Evolutionary conservation across 2,329 filamentous ascomycete genomes (phyloP).

Genomic region (Xylariaceae sp.): DNA sequence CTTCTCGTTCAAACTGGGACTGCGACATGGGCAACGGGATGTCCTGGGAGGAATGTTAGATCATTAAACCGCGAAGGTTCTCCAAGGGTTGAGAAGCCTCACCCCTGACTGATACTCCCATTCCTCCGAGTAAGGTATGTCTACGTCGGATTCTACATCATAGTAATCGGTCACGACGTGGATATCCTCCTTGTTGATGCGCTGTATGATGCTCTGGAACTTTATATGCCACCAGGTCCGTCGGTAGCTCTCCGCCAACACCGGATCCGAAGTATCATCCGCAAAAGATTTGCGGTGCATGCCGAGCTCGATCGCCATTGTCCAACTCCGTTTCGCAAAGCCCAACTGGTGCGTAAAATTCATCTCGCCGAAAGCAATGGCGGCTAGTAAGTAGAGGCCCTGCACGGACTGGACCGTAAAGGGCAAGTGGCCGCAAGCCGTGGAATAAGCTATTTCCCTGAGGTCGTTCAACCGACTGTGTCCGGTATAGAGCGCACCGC

Average conservation of each 20-base stretch:
- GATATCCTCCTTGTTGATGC: slow-evolving; percentile 22
- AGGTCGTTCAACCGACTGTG: slow-evolving; percentile 33
- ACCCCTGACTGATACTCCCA: slow-evolving; percentile 40
- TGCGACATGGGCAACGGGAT: slow-evolving; percentile 36
- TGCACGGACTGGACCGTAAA: slow-evolving; percentile 35
- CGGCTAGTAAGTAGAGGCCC: slow-evolving; percentile 33
- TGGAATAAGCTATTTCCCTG: slow-evolving; percentile 31
- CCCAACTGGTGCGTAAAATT: slow-evolving; percentile 29
- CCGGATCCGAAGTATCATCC: slow-evolving; percentile 32
- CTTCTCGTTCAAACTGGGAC: slow-evolving; percentile 35
- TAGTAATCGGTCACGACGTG: slow-evolving; percentile 28
- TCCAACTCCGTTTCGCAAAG: slow-evolving; percentile 30
- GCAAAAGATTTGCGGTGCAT: slow-evolving; percentile 35
- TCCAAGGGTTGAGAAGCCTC: slow-evolving; percentile 17
- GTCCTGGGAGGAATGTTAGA: slow-evolving; percentile 22
- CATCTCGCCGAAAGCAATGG: slow-evolving; percentile 32
- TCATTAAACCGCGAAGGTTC: neutral
- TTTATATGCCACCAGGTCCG: slow-evolving; percentile 42
- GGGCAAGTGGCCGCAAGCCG: slow-evolving; percentile 33
- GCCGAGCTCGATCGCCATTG: slow-evolving; percentile 33
- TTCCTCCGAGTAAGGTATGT: slow-evolving; percentile 39
- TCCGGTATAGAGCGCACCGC: slow-evolving; percentile 37
- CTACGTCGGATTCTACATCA: slow-evolving; percentile 33
- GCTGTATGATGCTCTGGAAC: slow-evolving; percentile 29
- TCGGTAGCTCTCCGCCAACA: slow-evolving; percentile 40